These are phyloP conservation scores for Periconia sp. DNA, from an alignment of 2,329 filamentous ascomycete species.

Conservation along the genomic window DNA sequence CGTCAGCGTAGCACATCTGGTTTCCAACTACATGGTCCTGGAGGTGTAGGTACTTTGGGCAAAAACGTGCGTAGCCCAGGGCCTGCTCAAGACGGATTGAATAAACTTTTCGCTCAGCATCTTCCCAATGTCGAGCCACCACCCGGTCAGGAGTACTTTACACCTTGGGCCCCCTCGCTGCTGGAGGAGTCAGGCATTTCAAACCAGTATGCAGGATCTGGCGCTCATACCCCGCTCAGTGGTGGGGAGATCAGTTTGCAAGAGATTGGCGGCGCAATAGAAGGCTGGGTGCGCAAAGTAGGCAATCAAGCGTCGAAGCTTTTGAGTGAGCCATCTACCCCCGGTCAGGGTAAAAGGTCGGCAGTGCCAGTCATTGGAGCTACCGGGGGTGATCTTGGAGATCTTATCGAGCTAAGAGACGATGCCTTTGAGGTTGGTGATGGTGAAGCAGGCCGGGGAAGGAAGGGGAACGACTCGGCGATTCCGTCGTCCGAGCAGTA, in stretches of 20 bases:
- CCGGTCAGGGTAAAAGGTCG: constrained; percentile 30
- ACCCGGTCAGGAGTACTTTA: constrained; percentile 58
- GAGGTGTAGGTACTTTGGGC: constrained; percentile 82
- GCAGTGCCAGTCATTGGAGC: constrained; percentile 41
- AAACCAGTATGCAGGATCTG: constrained; percentile 33
- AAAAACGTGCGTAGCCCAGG: constrained; percentile 73
- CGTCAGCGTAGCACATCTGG: constrained; percentile 41
- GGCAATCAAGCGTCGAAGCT: constrained; percentile 60
- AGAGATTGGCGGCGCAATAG: constrained; percentile 82
- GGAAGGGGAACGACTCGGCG: constrained; percentile 17
- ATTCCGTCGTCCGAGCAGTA: constrained; percentile 28
- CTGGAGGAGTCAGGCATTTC: constrained; percentile 33
- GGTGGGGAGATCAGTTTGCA: constrained; percentile 60
- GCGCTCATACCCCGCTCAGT: constrained; percentile 29
- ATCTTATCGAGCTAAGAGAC: constrained; percentile 70
- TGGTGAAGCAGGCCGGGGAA: constrained; percentile 32
- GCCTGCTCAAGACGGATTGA: constrained; percentile 81
- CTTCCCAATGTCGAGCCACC: constrained; percentile 71
- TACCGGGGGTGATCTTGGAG: constrained; percentile 54
- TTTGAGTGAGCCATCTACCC: constrained; percentile 35
- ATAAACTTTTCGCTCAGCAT: constrained; percentile 80
- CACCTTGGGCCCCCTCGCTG: constrained; percentile 41
- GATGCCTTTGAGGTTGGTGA: constrained; percentile 55
- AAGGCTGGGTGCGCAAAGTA: constrained; percentile 86
- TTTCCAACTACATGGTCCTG: constrained; percentile 73